Conservation (phyloP, 495 filamentous ascomycete species). For the Trichoderma parareesei region DNA sequence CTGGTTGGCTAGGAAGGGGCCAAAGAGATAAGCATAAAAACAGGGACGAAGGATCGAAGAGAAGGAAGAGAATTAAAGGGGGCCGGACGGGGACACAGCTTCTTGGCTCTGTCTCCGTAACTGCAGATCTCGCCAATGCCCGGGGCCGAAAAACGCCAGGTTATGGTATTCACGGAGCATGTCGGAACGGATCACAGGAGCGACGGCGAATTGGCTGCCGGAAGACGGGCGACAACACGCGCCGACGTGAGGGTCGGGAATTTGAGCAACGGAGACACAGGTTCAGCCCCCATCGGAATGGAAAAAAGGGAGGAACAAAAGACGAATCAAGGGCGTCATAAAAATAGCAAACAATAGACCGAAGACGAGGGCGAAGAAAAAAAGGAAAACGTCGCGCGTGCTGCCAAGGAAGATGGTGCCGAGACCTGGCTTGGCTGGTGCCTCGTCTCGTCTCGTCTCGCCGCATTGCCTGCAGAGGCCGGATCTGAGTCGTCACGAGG, state of each 20-base stretch:
- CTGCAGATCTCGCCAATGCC: not conserved
- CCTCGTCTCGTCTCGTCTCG: not conserved
- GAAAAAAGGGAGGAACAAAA: not conserved
- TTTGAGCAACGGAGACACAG: not conserved
- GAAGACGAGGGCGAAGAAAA: not conserved
- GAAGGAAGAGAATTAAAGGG: not conserved
- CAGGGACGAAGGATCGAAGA: not conserved
- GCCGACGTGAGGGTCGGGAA: no score
- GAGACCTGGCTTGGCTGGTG: not conserved
- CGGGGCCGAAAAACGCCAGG: not conserved
- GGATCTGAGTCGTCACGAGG: slow-evolving; percentile 9
- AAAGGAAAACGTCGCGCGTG: not conserved
- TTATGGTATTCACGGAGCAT: not conserved
- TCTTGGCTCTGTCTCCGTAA: not conserved
- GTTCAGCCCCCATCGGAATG: not conserved
- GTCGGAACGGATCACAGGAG: not conserved
- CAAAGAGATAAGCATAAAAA: slow-evolving; percentile 2
- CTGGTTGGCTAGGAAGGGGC: not conserved
- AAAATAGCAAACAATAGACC: not conserved
- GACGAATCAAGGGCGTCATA: not conserved
- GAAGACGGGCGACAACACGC: not conserved
- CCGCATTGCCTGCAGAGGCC: not conserved
- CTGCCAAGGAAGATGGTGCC: not conserved
- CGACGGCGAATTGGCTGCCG: not conserved
- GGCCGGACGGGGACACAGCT: not conserved